These are phyloP conservation scores for Leccinum holopus DNA, from an alignment of 1,284 basidiomycete species.

Conservation along the genomic window DNA sequence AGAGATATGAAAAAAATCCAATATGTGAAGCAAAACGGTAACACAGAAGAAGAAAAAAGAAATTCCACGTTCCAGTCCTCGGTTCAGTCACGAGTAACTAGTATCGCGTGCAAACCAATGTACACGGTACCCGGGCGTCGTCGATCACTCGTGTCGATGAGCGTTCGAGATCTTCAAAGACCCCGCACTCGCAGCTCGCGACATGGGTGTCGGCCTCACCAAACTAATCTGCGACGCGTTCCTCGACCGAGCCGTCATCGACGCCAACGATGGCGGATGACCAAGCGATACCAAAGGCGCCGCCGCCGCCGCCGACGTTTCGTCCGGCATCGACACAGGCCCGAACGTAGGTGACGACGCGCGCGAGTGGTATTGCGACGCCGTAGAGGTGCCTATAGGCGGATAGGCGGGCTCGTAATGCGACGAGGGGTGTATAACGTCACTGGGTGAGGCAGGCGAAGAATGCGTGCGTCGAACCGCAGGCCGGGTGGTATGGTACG, in stretches of 20 bases:
- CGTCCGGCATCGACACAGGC: constrained; percentile 23
- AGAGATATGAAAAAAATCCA: background rate
- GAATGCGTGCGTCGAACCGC: constrained; percentile 24
- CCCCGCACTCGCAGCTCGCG: constrained; percentile 41
- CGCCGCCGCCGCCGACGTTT: constrained; percentile 26
- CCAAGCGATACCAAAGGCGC: constrained; percentile 11
- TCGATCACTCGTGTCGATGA: constrained; percentile 11
- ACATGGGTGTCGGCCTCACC: constrained; percentile 41
- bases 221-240: constrained; percentile 66
- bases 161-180: constrained; percentile 25
- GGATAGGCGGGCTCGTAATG: constrained; percentile 25
- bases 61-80: background rate
- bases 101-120: background rate
- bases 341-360: constrained; percentile 41
- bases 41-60: background rate
- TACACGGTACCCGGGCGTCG: background rate
- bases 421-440: constrained; percentile 10
- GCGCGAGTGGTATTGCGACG: constrained; percentile 35
- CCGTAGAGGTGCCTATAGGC: constrained; percentile 26
- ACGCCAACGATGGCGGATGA: no score
- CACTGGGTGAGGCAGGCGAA: constrained; percentile 24
- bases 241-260: constrained; percentile 51
- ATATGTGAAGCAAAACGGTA: background rate
- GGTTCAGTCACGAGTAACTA: background rate
- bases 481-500: constrained; percentile 23